Evolutionary conservation across 2,329 filamentous ascomycete genomes (phyloP).

Genomic region (Zalaria sp.): DNA sequence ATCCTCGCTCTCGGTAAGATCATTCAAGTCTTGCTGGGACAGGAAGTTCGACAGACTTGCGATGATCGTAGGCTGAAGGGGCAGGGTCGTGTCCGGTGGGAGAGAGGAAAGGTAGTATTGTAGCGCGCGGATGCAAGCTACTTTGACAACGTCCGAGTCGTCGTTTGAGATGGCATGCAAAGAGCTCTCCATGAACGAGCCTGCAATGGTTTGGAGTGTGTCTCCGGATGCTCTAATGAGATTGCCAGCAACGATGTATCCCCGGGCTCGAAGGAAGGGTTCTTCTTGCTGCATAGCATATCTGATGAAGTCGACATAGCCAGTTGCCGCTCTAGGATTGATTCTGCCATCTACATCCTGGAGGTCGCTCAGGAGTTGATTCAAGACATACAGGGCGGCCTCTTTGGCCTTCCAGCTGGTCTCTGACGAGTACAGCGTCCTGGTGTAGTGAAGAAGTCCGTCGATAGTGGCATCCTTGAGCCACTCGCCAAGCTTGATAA

Average conservation of each 20-base stretch:
- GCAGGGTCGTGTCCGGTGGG: slow-evolving; percentile 34
- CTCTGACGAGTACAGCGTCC: slow-evolving; percentile 50
- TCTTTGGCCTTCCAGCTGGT: slow-evolving; percentile 56
- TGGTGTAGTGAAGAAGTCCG: slow-evolving; percentile 64
- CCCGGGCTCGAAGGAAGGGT: slow-evolving; percentile 69
- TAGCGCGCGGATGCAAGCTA: slow-evolving; percentile 76
- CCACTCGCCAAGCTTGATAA: slow-evolving; percentile 91
- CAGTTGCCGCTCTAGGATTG: slow-evolving; percentile 52
- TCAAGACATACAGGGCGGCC: slow-evolving; percentile 70
- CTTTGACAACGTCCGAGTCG: slow-evolving; percentile 75
- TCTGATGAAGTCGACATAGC: slow-evolving; percentile 68
- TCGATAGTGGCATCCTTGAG: slow-evolving; percentile 62
- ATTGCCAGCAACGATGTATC: slow-evolving; percentile 72
- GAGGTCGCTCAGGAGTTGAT: slow-evolving; percentile 72
- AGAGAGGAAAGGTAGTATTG: slow-evolving; percentile 51
- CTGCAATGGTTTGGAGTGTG: slow-evolving; percentile 38
- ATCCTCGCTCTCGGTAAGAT: slow-evolving; percentile 81
- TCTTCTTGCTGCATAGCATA: slow-evolving; percentile 60
- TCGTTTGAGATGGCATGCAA: slow-evolving; percentile 65
- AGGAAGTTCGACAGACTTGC: slow-evolving; percentile 57
- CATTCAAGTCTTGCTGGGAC: slow-evolving; percentile 62
- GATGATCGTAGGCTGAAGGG: slow-evolving; percentile 47
- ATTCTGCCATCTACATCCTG: slow-evolving; percentile 62
- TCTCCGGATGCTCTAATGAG: slow-evolving; percentile 55
- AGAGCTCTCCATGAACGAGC: slow-evolving; percentile 54